Evolutionary conservation across 495 filamentous ascomycete genomes (phyloP), one percentile per base, ranked within the genome.

Genomic region (Aspergillus bertholletiae): DNA sequence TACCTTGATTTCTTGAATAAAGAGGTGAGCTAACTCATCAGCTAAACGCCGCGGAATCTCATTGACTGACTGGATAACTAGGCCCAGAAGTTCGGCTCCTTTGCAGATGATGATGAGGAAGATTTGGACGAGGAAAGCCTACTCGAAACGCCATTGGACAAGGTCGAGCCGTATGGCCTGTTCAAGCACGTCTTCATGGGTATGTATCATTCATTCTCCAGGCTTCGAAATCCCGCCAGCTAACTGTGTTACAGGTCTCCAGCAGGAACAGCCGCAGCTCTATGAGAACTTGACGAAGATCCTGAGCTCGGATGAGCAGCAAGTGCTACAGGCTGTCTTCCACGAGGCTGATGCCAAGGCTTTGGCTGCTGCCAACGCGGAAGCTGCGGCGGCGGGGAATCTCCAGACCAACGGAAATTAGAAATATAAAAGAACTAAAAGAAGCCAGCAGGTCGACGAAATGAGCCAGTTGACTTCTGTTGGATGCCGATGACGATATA

Each of bases 1-100:
- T 98, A 98, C 66, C 81, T 98, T 30, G 93, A 97, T 49, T 98
- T 98, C 76, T 71, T 98, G 45, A 93, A 92, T 60, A 87, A 93
- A 64, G 93, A 96, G 77, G 88, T 87, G 63, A 74, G 69, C 52
- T 28, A 5, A 7, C 24, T 12, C 11, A 0, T 27, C 12, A 2
- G 22, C 3, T 35, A 40, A 46, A 37, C n/a, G 15, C 34, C n/a
- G n/a, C 5, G 22, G 39, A 18, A 28, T 46, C 13, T 7, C 12
- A 18, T 12, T 40, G 30, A 47, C 64, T 68, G 27, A 69, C 32
- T 15, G 18, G n/a, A 17, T 24, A 37, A 57, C 7, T 65, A 91
- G 84, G 91, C 92, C 7, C 83, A 88, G 61, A 96, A 95, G 69
- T 93, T 94, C 64, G 80, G 82, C 46, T 81, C 83, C 24, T 78